Percentiles rank a stretch among this genome's conserved stretches.
Evolutionary conservation across 495 filamentous ascomycete genomes (phyloP).

Genomic region (Lasiosphaeris hirsuta): DNA sequence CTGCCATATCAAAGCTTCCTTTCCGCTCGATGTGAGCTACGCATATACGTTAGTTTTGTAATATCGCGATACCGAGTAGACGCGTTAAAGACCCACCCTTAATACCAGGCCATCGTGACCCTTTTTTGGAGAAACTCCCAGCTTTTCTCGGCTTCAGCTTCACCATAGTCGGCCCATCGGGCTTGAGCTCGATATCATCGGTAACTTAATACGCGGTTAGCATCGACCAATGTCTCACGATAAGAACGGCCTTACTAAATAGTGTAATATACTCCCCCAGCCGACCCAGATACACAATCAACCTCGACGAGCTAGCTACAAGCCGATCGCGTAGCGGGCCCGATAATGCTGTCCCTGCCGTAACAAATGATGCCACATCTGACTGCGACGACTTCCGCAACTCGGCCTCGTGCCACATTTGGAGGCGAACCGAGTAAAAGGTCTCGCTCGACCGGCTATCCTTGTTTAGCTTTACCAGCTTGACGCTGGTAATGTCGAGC

Average conservation of each 20-base stretch:
- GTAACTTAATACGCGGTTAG: conserved; percentile 19
- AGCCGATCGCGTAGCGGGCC: conserved; percentile 30
- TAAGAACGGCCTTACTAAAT: conserved; percentile 21
- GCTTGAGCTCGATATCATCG: conserved; percentile 33
- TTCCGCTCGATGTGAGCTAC: conserved; percentile 25
- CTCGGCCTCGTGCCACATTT: conserved; percentile 34
- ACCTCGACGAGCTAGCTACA: conserved; percentile 21
- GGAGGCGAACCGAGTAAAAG: conserved; percentile 30
- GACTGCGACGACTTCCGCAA: conserved; percentile 15
- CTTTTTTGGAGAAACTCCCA: conserved; percentile 21
- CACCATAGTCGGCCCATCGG: conserved; percentile 27
- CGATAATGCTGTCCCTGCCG: conserved; percentile 31
- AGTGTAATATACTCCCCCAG: conserved; percentile 30
- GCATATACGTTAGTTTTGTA: not conserved
- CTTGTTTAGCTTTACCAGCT: conserved; percentile 23
- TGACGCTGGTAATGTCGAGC: conserved; percentile 32
- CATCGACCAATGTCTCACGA: not conserved
- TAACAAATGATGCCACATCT: conserved; percentile 30
- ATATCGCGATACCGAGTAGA: not conserved
- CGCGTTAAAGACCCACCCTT: conserved; percentile 19
- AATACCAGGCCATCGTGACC: conserved; percentile 27
- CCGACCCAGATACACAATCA: conserved; percentile 32
- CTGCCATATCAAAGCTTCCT: conserved; percentile 25
- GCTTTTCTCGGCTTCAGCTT: conserved; percentile 28
- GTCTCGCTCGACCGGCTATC: conserved; percentile 23